Conservation (phyloP, 345 rosid species). For the Sonneratia alba region DNA sequence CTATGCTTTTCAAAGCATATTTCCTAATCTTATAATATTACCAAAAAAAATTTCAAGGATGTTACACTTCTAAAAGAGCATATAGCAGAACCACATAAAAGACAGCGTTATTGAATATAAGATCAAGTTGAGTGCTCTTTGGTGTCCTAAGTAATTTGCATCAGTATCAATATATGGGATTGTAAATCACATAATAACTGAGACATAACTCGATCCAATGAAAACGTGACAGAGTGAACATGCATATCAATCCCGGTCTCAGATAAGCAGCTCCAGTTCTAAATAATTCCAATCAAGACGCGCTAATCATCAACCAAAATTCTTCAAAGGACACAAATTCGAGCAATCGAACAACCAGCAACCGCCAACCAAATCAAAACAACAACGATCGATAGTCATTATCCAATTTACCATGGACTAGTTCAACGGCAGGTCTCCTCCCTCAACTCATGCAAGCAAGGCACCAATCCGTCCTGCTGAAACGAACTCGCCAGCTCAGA, state of each 20-base stretch:
- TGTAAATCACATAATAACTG: background rate
- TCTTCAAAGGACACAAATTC: background rate
- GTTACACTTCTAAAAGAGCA: too few species aligned
- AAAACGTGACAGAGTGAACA: background rate
- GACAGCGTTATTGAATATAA: too few species aligned
- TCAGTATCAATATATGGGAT: background rate
- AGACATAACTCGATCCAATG: background rate
- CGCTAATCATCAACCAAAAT: background rate
- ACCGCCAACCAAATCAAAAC: background rate
- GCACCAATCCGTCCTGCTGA: background rate
- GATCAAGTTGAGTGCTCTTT: background rate
- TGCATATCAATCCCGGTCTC: background rate
- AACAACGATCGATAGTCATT: background rate
- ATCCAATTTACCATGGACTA: constrained; percentile 27
- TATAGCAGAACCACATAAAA: too few species aligned
- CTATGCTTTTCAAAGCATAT: background rate
- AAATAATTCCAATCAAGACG: background rate
- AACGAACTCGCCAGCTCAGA: constrained; percentile 14
- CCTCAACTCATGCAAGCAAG: constrained; percentile 23
- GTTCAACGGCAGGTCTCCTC: constrained; percentile 3
- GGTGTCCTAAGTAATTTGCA: background rate
- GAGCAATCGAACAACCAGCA: background rate
- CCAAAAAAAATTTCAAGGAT: background rate
- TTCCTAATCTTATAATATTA: background rate
- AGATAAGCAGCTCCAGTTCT: background rate